Base-by-base conservation (phyloP, 2,329 filamentous ascomycete species). In the Penicillium olsonii region DNA sequence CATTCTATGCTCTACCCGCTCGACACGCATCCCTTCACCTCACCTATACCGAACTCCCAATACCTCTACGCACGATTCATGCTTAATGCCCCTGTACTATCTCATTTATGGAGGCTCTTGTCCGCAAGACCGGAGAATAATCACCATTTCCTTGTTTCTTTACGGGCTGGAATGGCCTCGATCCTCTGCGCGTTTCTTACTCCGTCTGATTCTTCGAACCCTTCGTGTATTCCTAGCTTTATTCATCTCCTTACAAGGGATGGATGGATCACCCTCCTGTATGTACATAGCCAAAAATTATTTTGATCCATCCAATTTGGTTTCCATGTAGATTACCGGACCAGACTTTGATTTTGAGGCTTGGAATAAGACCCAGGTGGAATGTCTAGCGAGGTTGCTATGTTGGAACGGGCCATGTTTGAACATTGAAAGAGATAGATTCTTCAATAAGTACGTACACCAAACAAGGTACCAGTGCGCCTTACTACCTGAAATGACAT, bases 151-250 rank as follows among this genome's bases (percentile, higher is more conserved):
- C 20, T 42, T 45, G 42, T 33, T 42, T 46, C 43, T 29, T 42
- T 41, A 43, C 29, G 26, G 18, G 31, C 34, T 40, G 33, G 42
- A 42, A 37, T 27, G 29, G 37, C 22, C 14, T 40, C n/a, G 40
- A 40, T 20, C 47, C 39, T 42, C 17, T 39, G 38, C 34, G 20
- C 17, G 33, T 41, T 50, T n/a, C n/a, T n/a, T n/a, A n/a, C 34
- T 43, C 17, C n/a, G 40, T 37, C 38, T 15, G 27, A 29, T 45
- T 39, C 29, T 53, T 48, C 42, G 24, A 50, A 37, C 43, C 48
- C 52, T 56, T 53, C 56, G 20, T 62, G 59, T 61, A 61, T 60
- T 61, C 56, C 35, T 60, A 60, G 45, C 45, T 57, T 55, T 47
- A 20, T 45, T 45, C 33, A 42, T 52, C 34, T 47, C 15, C 37